Conservation (phyloP, 225 moss, liverwort and hornwort genomes). For the Rhytidiadelphus loreus region DNA sequence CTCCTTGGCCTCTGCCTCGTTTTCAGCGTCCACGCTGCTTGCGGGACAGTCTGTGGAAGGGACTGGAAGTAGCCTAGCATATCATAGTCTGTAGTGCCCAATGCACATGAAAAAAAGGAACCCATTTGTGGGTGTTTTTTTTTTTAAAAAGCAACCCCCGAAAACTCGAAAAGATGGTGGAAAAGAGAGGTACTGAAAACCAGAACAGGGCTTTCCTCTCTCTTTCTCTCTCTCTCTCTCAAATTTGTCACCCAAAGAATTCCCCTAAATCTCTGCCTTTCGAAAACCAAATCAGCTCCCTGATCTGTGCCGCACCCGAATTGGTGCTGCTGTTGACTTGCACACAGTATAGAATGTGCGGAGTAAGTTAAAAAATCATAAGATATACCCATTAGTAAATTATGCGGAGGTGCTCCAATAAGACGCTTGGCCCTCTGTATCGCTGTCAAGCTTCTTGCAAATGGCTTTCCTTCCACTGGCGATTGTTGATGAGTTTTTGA, state of each 20-base stretch:
- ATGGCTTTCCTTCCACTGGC: not conserved
- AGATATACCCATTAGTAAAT: too few species aligned
- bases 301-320: constrained; percentile 16
- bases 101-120: not conserved
- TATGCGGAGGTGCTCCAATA: not conserved
- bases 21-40: not conserved
- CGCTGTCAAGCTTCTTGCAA: not conserved
- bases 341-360: not conserved
- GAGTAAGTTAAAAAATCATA: not conserved
- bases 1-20: not conserved
- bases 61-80: not conserved
- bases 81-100: not conserved
- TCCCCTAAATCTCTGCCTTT: constrained; percentile 9
- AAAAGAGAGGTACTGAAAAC: too few species aligned
- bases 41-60: not conserved
- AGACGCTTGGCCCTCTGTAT: too few species aligned
- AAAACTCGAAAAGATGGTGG: not conserved
- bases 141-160: too few species aligned
- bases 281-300: constrained; percentile 1
- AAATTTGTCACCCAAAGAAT: not conserved
- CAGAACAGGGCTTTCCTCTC: too few species aligned
- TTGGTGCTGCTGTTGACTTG: constrained; percentile 7
- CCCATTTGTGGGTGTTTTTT: too few species aligned
- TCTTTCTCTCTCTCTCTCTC: too few species aligned
- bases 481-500: too few species aligned